phyloP scores from a whole-genome alignment of 805 yeast species.

The Starmerella apis region DNA sequence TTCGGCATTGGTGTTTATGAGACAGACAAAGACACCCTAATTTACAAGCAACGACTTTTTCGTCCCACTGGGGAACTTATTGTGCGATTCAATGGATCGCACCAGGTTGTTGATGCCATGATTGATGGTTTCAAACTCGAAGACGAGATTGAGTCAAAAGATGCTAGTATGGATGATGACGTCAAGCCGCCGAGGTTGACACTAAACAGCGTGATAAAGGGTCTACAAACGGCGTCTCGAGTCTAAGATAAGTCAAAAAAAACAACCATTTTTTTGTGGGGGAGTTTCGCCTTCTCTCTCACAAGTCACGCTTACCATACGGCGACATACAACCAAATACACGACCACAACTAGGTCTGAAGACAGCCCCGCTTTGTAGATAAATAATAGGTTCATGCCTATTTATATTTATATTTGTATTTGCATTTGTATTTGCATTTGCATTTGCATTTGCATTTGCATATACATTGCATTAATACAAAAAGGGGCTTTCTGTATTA shows the following conservation, averaged over 20 bases:
- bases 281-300: too few species aligned
- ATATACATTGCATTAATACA: too few species aligned
- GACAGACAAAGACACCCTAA: not conserved
- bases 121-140: not conserved
- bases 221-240: not conserved
- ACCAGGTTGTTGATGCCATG: not conserved
- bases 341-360: too few species aligned
- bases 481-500: too few species aligned
- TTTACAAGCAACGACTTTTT: not conserved
- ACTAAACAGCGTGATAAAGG: not conserved
- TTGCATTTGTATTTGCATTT: too few species aligned
- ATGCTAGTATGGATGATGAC: not conserved
- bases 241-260: too few species aligned
- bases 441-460: not conserved
- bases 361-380: too few species aligned
- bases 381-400: too few species aligned
- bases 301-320: too few species aligned
- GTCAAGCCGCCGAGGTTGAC: not conserved
- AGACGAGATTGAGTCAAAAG: not conserved
- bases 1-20: not conserved
- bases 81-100: not conserved
- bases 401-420: too few species aligned
- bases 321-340: too few species aligned
- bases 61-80: not conserved
- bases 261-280: too few species aligned